Percentiles rank a stretch among this genome's conserved stretches.
Conservation (phyloP, 495 filamentous ascomycete species). For the Penicillium ochrochloron region DNA sequence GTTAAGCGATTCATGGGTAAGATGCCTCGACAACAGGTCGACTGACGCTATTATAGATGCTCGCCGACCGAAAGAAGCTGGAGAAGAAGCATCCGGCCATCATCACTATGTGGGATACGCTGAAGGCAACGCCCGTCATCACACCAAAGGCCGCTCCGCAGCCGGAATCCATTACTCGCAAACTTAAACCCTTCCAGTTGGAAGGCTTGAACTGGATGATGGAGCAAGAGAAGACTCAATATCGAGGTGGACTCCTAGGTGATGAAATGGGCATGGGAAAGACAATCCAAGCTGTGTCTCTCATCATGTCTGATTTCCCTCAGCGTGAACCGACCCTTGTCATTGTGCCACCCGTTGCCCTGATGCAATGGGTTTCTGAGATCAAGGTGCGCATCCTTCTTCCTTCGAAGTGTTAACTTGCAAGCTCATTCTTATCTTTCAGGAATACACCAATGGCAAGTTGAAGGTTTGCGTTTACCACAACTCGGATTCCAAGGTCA, state of each 20-base stretch:
- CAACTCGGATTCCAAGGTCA: slow-evolving; percentile 80
- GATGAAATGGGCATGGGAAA: slow-evolving; percentile 99
- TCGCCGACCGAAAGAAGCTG: slow-evolving; percentile 65
- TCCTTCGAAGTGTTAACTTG: background rate
- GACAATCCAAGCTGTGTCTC: slow-evolving; percentile 94
- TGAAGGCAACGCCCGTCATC: slow-evolving; percentile 69
- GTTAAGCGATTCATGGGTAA: background rate
- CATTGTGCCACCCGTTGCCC: slow-evolving; percentile 88
- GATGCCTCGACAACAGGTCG: background rate
- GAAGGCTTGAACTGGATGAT: slow-evolving; percentile 95
- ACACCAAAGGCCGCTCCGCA: slow-evolving; percentile 70
- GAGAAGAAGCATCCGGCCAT: slow-evolving; percentile 79
- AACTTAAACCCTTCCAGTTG: slow-evolving; percentile 88
- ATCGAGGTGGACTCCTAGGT: slow-evolving; percentile 86
- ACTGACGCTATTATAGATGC: slow-evolving; percentile 32
- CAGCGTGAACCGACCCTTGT: slow-evolving; percentile 82
- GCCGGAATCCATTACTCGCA: slow-evolving; percentile 75
- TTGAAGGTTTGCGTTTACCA: slow-evolving; percentile 90
- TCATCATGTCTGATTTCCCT: slow-evolving; percentile 97
- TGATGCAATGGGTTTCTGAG: slow-evolving; percentile 97
- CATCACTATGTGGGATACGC: slow-evolving; percentile 78
- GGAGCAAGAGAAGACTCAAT: slow-evolving; percentile 80
- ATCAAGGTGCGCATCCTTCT: slow-evolving; percentile 57
- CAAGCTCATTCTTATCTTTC: slow-evolving; percentile 5
- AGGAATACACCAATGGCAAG: slow-evolving; percentile 84